phyloP scores from a whole-genome alignment of 1,284 basidiomycete genomes.

The Paramarasmius palmivorus region DNA sequence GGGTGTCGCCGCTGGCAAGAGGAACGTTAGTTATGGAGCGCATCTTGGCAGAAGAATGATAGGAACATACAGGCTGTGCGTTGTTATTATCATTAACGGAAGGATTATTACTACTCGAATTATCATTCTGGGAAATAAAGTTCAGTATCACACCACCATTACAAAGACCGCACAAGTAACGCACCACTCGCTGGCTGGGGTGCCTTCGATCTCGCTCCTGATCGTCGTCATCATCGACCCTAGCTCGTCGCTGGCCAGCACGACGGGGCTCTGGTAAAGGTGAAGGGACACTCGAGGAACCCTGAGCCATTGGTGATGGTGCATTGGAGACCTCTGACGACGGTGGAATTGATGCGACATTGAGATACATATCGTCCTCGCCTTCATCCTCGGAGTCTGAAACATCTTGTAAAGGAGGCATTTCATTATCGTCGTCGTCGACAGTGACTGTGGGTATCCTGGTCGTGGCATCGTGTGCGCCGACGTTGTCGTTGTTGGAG shows the following conservation, averaged over 20 bases:
- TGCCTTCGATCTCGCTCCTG: constrained; percentile 57
- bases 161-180: not conserved
- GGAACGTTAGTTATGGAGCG: too few relatives aligned
- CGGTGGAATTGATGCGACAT: not conserved
- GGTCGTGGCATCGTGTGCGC: not conserved
- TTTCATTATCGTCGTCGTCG: constrained; percentile 29
- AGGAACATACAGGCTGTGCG: too few relatives aligned
- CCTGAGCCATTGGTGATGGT: not conserved
- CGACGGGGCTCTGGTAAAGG: constrained; percentile 5
- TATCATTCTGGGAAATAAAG: too few relatives aligned
- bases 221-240: constrained; percentile 51
- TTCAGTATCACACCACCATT: not conserved
- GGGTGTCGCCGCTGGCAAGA: too few relatives aligned
- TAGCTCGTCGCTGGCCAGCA: constrained; percentile 40
- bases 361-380: not conserved
- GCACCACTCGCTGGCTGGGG: constrained; percentile 48
- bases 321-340: not conserved
- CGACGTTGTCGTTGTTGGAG: not conserved
- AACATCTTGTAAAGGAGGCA: constrained; percentile 20
- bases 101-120: not conserved
- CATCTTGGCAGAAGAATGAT: too few relatives aligned
- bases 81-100: too few relatives aligned
- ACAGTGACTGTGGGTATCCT: not conserved
- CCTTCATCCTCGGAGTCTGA: constrained; percentile 6
- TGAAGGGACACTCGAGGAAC: not conserved